phyloP scores from a whole-genome alignment of 179 eudicot species.

The Spinacia oleracea region DNA sequence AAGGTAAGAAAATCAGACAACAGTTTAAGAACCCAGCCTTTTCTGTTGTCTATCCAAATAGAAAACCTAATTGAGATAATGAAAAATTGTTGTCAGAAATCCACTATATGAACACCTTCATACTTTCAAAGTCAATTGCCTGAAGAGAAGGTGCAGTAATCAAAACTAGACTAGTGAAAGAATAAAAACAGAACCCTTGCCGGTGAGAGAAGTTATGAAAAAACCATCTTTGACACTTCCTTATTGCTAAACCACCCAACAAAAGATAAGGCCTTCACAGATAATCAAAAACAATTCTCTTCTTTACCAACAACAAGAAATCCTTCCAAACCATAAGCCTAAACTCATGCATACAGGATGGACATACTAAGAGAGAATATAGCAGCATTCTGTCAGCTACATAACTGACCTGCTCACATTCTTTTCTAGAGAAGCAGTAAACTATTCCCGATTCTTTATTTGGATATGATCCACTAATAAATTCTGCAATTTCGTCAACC shows the following conservation, averaged over 20 bases:
- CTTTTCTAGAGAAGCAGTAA: slow-evolving; percentile 93
- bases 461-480: slow-evolving; percentile 71
- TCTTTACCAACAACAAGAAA: not conserved
- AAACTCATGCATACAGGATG: not conserved
- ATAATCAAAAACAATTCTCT: not conserved
- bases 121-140: not conserved
- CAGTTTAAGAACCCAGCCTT: not conserved
- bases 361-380: not conserved
- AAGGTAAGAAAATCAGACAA: not conserved
- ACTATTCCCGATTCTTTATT: slow-evolving; percentile 96
- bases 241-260: not conserved
- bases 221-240: not conserved
- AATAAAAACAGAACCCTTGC: too few relatives aligned
- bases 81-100: not conserved
- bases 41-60: not conserved
- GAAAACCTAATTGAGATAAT: not conserved
- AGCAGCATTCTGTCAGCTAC: slow-evolving; percentile 4
- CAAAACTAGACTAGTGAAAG: too few relatives aligned
- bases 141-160: not conserved
- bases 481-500: slow-evolving; percentile 88
- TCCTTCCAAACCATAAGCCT: not conserved
- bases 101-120: not conserved
- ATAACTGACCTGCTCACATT: slow-evolving; percentile 84
- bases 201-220: too few relatives aligned
- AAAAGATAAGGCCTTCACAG: not conserved